phyloP scores from a whole-genome alignment of 2,329 filamentous ascomycete genomes.

The Chaetomium sp. region DNA sequence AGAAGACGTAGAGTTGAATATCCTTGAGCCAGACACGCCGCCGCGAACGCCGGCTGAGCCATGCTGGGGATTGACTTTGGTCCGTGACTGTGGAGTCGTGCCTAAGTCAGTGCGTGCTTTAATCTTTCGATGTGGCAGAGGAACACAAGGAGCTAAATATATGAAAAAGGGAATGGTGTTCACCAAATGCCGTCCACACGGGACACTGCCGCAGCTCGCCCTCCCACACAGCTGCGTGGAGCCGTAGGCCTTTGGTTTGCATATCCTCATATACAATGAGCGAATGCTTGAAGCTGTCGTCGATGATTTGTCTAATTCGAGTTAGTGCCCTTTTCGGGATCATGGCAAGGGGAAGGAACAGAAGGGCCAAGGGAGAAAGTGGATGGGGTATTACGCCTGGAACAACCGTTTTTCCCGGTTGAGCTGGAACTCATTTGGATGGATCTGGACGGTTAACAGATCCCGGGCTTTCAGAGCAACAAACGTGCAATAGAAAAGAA shows the following conservation, averaged over 20 bases:
- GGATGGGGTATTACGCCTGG: constrained; percentile 43
- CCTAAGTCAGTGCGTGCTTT: not conserved
- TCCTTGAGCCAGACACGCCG: constrained; percentile 47
- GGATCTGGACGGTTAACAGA: constrained; percentile 37
- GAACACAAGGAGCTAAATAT: not conserved
- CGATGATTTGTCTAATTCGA: constrained; percentile 45
- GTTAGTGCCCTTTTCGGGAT: not conserved
- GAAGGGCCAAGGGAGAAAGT: no score
- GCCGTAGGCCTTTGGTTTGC: constrained; percentile 42
- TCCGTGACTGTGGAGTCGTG: constrained; percentile 41
- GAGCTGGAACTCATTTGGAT: constrained; percentile 40
- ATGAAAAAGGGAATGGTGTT: not conserved
- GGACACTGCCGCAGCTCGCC: constrained; percentile 49
- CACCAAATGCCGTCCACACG: constrained; percentile 60
- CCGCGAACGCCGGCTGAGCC: constrained; percentile 44
- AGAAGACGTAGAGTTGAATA: constrained; percentile 54
- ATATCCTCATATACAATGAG: constrained; percentile 49
- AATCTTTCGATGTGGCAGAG: not conserved
- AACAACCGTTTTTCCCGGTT: constrained; percentile 46
- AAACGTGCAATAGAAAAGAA: constrained; percentile 54
- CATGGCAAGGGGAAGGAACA: not conserved
- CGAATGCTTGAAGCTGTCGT: constrained; percentile 48
- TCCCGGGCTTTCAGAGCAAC: constrained; percentile 49
- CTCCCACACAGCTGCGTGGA: constrained; percentile 51
- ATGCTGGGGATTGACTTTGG: constrained; percentile 41